phyloP scores from a whole-genome alignment of 2,329 filamentous ascomycete species.

The Talaromyces rugulosus region DNA sequence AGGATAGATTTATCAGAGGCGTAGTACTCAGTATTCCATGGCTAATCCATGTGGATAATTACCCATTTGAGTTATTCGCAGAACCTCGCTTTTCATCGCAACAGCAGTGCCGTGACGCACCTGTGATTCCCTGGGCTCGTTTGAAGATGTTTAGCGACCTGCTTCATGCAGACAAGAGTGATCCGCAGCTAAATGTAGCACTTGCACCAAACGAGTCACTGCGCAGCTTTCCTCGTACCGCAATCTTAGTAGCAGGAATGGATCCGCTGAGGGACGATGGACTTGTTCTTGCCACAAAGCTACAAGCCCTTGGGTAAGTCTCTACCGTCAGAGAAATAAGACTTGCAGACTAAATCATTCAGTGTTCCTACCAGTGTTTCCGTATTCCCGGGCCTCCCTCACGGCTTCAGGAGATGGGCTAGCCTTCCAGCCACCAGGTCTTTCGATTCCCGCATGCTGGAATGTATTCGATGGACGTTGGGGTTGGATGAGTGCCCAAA shows the following conservation, averaged over 20 bases:
- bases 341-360: neutral
- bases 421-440: neutral
- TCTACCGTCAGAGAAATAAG: neutral
- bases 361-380: slow-evolving; percentile 4
- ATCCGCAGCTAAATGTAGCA: neutral
- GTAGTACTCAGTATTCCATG: neutral
- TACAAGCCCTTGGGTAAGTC: neutral
- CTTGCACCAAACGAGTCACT: neutral
- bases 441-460: neutral
- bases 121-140: slow-evolving; percentile 4
- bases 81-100: neutral
- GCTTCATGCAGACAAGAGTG: neutral
- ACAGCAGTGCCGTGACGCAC: slow-evolving; percentile 1
- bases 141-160: slow-evolving; percentile 4
- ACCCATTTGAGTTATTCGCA: neutral
- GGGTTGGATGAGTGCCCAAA: neutral
- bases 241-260: slow-evolving; percentile 5
- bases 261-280: slow-evolving; percentile 6
- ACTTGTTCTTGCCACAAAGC: neutral
- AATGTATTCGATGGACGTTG: neutral
- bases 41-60: neutral
- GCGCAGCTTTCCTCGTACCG: neutral
- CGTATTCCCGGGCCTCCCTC: slow-evolving; percentile 1
- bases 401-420: slow-evolving; percentile 6
- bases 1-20: neutral